Evolutionary conservation across 768 basidiomycete genomes (phyloP), one percentile per base, ranked within the genome.

Genomic region (Filobasidium wieringae): DNA sequence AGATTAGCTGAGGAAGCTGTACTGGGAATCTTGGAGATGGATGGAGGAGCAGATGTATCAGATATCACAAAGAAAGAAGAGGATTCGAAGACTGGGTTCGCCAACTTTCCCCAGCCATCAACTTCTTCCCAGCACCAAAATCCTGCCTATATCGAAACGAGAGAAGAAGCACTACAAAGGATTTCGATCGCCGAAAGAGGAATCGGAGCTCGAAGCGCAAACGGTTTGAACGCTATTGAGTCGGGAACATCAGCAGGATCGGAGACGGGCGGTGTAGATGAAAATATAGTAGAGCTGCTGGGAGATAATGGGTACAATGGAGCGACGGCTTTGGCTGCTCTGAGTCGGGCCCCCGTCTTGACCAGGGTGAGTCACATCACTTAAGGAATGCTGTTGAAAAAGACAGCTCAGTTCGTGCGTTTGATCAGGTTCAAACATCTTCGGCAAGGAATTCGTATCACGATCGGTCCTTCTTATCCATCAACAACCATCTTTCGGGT

Each of bases 281-380:
- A 47, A 36, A 30, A 50, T 30, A 29, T 49, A 27, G 56, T 57
- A 14, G 56, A 57, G 49, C 40, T 51, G 34, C 40, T 57, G 32
- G 56, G 56, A 7, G 56, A 57, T 40, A 50, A 47, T 4, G 56
- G 56, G 32, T 57, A 57, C 37, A 51, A 47, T 15, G 56, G 56
- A 19, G 56, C 56, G n/a, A 50, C 49, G 12, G 56, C 47, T 33
- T 29, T 57, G 56, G 50, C 49, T 36, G 56, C 56, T 6, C 50
- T 57, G 47, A 57, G 47, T 22, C 47, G 32, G 17, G 56, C 56
- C 8, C 50, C 56, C 11, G 47, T 57, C 3, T 19, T 57, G 26
- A 50, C 37, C 1, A 14, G 56, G 36, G 53, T 54, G 37, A 54
- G 53, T 40, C 4, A 15, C n/a, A 27, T 2, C 3, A 5, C 7